Evolutionary conservation across 1,284 basidiomycete genomes (phyloP), one percentile per base, ranked within the genome.

Genomic region (Irpex sp.): DNA sequence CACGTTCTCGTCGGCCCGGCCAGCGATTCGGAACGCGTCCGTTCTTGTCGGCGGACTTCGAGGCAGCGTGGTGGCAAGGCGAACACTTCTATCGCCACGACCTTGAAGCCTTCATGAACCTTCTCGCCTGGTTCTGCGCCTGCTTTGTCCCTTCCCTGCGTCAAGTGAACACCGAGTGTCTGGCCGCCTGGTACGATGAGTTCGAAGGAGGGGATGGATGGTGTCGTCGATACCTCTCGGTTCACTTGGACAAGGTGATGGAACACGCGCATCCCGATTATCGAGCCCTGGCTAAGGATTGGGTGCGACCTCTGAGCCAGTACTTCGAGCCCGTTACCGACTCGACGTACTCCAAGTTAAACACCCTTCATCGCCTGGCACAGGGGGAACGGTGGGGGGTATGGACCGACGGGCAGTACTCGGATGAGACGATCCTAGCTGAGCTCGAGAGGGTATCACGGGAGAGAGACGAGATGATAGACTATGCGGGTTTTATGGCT

Each of bases 21-120:
- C 36, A 43, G 19, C 55, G 43, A 5, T 36, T 50, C 21, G 60
- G 60, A 33, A 51, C 60, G 0, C 19, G 36, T 21, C 60, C 60
- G 3, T 61, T 61, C 54, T 43, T 50, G 35, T 61, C 60, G 9
- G 60, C 54, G 9, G 60, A 61, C 60, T 49, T 56, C 13, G 55
- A 46, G 19, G 55, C 55, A 26, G 21, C 17, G 26, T 61, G 60
- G 60, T 61, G 60, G 60, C 36, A 54, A 31, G 60, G 60, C 60
- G 55, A 61, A 43, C 60, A 61, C 60, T 31, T 50, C 26, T 61
- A 61, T 43, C 60, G 60, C 7, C 54, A 57, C 54, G 60, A 61
- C 60, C 60, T 61, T 31, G 60, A 61, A 39, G 54, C 60, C 6
- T 61, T 61, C 43, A 57, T 57, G 53, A 56, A 61, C 43, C 51